These are phyloP conservation scores for Puccinia polysora DNA, from an alignment of 1,284 basidiomycete species.

Conservation along the genomic window DNA sequence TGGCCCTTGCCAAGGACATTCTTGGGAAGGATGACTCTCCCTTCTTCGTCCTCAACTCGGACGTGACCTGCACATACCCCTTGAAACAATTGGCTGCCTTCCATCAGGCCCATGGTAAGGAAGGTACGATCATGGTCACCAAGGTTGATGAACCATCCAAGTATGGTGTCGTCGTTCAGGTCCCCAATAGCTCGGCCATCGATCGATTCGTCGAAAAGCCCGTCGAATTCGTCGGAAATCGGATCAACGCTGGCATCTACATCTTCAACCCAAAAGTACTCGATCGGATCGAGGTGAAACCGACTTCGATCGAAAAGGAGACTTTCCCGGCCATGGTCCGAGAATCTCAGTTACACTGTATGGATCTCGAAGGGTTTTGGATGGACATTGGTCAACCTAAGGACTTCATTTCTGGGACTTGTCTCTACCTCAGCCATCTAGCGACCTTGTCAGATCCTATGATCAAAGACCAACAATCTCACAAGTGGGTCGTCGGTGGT, in stretches of 20 bases:
- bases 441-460: conserved; percentile 55
- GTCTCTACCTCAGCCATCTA: conserved; percentile 58
- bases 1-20: conserved; percentile 58
- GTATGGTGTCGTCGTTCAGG: conserved; percentile 59
- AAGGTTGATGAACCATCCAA: conserved; percentile 59
- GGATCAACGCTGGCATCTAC: conserved; percentile 61
- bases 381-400: conserved; percentile 61
- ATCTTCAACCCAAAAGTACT: conserved; percentile 59
- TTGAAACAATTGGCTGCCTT: conserved; percentile 59
- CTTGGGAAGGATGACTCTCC: conserved; percentile 59
- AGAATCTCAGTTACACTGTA: conserved; percentile 58
- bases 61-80: conserved; percentile 59
- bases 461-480: conserved; percentile 55
- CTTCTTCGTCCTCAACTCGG: conserved; percentile 60
- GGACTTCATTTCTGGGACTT: conserved; percentile 56
- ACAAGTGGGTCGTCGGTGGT: conserved; percentile 58
- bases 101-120: conserved; percentile 58
- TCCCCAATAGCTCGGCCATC: conserved; percentile 56
- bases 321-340: conserved; percentile 58
- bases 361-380: conserved; percentile 59
- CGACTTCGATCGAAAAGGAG: conserved; percentile 59
- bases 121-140: conserved; percentile 60
- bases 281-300: conserved; percentile 58
- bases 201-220: conserved; percentile 61
- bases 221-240: conserved; percentile 59